phyloP scores from a whole-genome alignment of 768 basidiomycete species.

The Amanita rimosa region DNA sequence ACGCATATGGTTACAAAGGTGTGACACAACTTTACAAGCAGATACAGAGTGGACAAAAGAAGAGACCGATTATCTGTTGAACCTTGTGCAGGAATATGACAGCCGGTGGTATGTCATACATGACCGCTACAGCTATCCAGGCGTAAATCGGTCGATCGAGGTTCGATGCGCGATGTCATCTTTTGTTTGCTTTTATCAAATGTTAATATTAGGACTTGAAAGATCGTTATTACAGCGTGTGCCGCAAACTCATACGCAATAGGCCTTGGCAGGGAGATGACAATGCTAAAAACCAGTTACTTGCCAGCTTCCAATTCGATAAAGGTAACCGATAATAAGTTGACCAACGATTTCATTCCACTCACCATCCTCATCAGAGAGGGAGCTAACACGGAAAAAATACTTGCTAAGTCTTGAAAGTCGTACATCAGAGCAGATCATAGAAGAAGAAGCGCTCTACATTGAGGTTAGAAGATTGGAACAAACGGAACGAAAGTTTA shows the following conservation, averaged over 20 bases:
- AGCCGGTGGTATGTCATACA: constrained; percentile 81
- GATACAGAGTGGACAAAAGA: constrained; percentile 86
- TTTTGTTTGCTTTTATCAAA: constrained; percentile 2
- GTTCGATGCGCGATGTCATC: constrained; percentile 21
- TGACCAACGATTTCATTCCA: background rate
- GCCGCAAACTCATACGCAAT: constrained; percentile 76
- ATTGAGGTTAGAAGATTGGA: constrained; percentile 92
- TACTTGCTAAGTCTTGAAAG: constrained; percentile 82
- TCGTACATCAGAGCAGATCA: constrained; percentile 81
- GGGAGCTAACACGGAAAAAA: constrained; percentile 79
- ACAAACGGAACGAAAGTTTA: constrained; percentile 82
- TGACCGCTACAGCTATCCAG: constrained; percentile 78
- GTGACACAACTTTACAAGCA: constrained; percentile 12
- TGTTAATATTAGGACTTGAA: constrained; percentile 63
- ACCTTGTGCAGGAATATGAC: constrained; percentile 71
- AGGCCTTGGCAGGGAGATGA: constrained; percentile 83
- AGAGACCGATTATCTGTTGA: constrained; percentile 90
- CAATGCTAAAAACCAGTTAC: constrained; percentile 48
- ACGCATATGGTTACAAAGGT: background rate
- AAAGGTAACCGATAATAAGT: constrained; percentile 46
- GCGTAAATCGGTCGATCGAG: constrained; percentile 52
- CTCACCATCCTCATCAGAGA: constrained; percentile 34
- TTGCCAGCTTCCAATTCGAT: constrained; percentile 76
- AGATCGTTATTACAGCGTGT: constrained; percentile 87
- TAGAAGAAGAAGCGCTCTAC: constrained; percentile 92